Conservation (phyloP, 148 eudicot species). For the Camellia sinensis region DNA sequence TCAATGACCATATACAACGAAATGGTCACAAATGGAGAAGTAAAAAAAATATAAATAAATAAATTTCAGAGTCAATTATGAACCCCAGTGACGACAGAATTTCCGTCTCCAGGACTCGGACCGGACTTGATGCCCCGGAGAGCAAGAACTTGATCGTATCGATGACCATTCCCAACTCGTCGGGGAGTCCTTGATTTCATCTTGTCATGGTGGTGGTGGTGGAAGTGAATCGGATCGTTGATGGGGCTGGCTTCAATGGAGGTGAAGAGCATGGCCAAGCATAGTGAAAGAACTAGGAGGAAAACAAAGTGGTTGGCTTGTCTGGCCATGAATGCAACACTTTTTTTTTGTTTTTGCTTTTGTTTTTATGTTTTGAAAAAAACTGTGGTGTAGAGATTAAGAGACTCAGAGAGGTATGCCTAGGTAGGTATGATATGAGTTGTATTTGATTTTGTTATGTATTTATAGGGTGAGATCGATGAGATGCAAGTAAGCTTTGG, state of each 20-base stretch:
- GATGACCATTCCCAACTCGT: not conserved
- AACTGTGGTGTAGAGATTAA: not conserved
- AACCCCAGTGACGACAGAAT: not conserved
- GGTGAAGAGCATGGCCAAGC: constrained; percentile 12
- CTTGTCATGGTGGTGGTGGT: not conserved
- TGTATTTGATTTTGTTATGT: not conserved
- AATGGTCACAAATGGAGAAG: not conserved
- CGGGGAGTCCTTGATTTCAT: not conserved
- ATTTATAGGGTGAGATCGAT: not conserved
- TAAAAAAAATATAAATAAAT: not conserved
- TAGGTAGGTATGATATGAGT: not conserved
- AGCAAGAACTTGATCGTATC: constrained; percentile 8
- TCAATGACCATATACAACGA: not conserved
- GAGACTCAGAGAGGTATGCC: not conserved
- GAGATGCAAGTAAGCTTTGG: too few species aligned
- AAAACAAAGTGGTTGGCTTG: not conserved
- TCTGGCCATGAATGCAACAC: not conserved
- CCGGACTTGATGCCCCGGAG: constrained; percentile 30
- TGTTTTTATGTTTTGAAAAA: too few species aligned
- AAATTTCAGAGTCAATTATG: not conserved
- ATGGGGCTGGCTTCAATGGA: constrained; percentile 5
- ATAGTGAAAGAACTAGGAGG: not conserved
- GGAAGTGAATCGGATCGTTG: not conserved
- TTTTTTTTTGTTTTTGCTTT: not conserved
- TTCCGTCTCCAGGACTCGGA: constrained; percentile 40